Conservation (phyloP, 192 early-diverging fungal genomes). For the Kappamyces sp. region DNA sequence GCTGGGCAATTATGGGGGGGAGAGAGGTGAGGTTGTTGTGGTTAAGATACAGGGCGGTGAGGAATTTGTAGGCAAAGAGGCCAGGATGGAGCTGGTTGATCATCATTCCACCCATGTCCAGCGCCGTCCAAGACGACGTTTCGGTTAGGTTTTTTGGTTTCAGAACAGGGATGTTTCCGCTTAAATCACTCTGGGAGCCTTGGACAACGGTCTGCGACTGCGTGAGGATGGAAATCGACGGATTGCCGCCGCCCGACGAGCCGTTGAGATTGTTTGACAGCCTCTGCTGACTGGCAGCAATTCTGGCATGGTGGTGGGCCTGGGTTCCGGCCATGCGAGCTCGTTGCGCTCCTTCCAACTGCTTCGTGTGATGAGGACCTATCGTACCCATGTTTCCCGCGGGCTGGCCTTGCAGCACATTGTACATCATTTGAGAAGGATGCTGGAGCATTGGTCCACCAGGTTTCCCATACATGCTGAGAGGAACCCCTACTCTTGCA, state of each 20-base stretch:
- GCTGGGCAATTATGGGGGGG: slow-evolving; percentile 61
- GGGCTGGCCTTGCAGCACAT: background rate
- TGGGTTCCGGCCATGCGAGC: slow-evolving; percentile 66
- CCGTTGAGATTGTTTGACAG: slow-evolving; percentile 60
- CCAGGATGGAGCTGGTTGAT: slow-evolving; percentile 71
- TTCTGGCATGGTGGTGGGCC: slow-evolving; percentile 78
- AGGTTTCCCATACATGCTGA: too few relatives aligned
- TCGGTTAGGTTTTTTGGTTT: background rate
- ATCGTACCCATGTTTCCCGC: slow-evolving; percentile 7
- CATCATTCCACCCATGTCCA: slow-evolving; percentile 95
- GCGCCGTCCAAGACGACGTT: slow-evolving; percentile 67
- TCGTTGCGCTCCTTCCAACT: slow-evolving; percentile 15
- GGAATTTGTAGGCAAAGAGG: slow-evolving; percentile 77
- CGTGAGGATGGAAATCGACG: background rate
- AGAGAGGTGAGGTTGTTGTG: slow-evolving; percentile 87
- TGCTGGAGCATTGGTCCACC: too few relatives aligned
- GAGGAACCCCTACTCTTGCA: too few relatives aligned
- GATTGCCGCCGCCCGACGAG: slow-evolving; percentile 11
- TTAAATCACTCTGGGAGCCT: too few relatives aligned
- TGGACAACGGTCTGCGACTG: too few relatives aligned
- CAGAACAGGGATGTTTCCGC: background rate
- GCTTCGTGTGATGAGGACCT: slow-evolving; percentile 7
- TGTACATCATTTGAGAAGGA: too few relatives aligned
- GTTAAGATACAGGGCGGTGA: slow-evolving; percentile 90
- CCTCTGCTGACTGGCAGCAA: slow-evolving; percentile 50